Base-by-base conservation (phyloP, 108 stramenopile species). In the Chaetoceros tenuissimus region DNA sequence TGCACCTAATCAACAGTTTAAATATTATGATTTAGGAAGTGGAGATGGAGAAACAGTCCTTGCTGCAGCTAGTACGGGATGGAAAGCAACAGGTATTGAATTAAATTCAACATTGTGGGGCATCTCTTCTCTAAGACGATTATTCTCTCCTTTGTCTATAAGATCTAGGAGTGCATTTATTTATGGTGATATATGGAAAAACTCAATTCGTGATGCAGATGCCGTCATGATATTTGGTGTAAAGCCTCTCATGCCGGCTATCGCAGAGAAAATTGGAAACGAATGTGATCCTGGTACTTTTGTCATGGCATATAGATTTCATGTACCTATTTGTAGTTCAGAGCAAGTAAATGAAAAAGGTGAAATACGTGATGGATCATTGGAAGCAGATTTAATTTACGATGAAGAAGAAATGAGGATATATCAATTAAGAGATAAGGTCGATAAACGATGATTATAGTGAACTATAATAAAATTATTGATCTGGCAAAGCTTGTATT, bases 201-300 rank as follows among this genome's bases (percentile, higher is more conserved):
- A 76, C 45, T 45, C 59, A 45, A 21, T 77, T 1, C 44, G 60
- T 19, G 48, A 71, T 46, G 74, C 82, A 20, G 53, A 81, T 53
- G 75, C 79, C 13, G 78, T 85, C 2, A 82, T 89, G 81, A 80
- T 89, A 25, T 89, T 89, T 75, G 87, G 81, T 2, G 84, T 89
- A 31, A 72, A 54, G 1, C 74, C 81, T 10, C 49, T 84, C 2
- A 89, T 85, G 87, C 66, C 64, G 24, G 55, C 51, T 8, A 59
- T 89, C 31, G 77, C 83, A 28, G 28, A 64, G 23, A 74, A 81
- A 72, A 63, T 89, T 30, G 67, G 69, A 28, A 48, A 51, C 31
- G 75, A 85, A 45, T 83, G 83, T 51, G 51, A 46, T 1, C 53
- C 57, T 3, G 82, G 79, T 18, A 80, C 78, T 22, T 74, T 60